Evolutionary conservation across 768 basidiomycete species (phyloP), one percentile per base, ranked within the genome.

Genomic region (Xerocomellus amylosporus): DNA sequence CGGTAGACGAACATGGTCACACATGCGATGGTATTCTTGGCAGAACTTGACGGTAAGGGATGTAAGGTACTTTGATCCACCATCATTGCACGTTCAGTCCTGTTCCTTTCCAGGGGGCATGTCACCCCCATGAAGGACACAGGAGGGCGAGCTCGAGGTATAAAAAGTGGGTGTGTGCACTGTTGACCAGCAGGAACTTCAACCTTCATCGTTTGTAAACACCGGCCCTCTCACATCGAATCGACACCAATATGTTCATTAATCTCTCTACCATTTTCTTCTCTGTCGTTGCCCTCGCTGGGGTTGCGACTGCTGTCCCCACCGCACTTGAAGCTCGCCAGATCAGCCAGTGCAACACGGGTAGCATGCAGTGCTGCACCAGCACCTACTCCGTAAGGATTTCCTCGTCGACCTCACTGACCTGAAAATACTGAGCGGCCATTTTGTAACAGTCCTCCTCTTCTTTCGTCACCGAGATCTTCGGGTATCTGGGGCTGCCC

Each of bases 271-370:
- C 51, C 15, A 4, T 49, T 33, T 5, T 49, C 34, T 36, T 59
- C 49, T 51, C 22, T 9, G 28, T 47, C 34, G 31, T 39, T 9
- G 58, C 50, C 34, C 47, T 63, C 33, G 43, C 33, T 19, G 55
- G 58, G 17, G 13, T 40, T 26, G 39, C 46, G 14, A 9, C 17
- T 26, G 54, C 54, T 20, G 44, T n/a, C 19, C 58, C 57, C 14
- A 30, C 31, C 31, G 39, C 20, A 14, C 46, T 58, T 26, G 45
- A 47, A 12, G 33, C 33, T 34, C 33, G 33, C 33, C 33, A 37
- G 8, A 10, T 9, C 14, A 38, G 19, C 43, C 1, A 63, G 17
- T 81, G 80, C 67, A 71, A 72, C 63, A 72, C 75, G 28, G 80
- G 79, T 4, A 44, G 62, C n/a, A 44, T 75, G 24, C 42, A 47